These are phyloP conservation scores for Hygrophorus russula DNA, from an alignment of 768 basidiomycete species.

Conservation along the genomic window DNA sequence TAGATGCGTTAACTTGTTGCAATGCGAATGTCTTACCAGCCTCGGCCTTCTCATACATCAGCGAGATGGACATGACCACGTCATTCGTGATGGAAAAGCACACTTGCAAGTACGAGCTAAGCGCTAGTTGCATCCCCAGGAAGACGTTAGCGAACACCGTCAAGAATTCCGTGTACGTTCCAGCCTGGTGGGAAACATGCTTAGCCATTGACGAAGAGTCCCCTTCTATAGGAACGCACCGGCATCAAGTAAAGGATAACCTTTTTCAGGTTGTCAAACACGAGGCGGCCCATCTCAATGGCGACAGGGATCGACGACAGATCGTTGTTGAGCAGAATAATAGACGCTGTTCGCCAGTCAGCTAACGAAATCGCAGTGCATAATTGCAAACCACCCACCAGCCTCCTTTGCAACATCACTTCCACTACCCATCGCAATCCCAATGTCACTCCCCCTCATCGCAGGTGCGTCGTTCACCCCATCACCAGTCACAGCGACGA, in stretches of 20 bases:
- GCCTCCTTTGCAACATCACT: conserved; percentile 45
- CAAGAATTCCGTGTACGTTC: conserved; percentile 50
- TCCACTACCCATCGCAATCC: conserved; percentile 41
- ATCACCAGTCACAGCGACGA: conserved; percentile 45
- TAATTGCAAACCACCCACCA: conserved; percentile 23
- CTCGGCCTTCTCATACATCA: conserved; percentile 44
- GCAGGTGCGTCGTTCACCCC: conserved; percentile 68
- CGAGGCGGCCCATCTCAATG: conserved; percentile 46
- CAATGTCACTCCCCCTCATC: conserved; percentile 47
- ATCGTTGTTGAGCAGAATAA: conserved; percentile 48
- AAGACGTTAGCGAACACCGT: conserved; percentile 44
- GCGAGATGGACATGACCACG: conserved; percentile 36
- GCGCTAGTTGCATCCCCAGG: conserved; percentile 46
- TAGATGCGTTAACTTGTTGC: no score
- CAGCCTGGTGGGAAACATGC: conserved; percentile 23
- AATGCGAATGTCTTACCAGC: conserved; percentile 19
- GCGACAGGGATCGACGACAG: conserved; percentile 48
- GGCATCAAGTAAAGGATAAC: conserved; percentile 35
- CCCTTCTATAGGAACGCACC: conserved; percentile 12
- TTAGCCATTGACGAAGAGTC: not conserved
- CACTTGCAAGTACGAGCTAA: conserved; percentile 44
- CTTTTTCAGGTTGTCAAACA: conserved; percentile 51
- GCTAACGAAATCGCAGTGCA: not conserved
- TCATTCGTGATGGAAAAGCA: conserved; percentile 46
- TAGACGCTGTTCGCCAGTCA: conserved; percentile 18